A percentile compares a stretch with the other conserved stretches of the same genome.
phyloP scores from a whole-genome alignment of 2,329 filamentous ascomycete genomes.

The Fusarium chuoi region DNA sequence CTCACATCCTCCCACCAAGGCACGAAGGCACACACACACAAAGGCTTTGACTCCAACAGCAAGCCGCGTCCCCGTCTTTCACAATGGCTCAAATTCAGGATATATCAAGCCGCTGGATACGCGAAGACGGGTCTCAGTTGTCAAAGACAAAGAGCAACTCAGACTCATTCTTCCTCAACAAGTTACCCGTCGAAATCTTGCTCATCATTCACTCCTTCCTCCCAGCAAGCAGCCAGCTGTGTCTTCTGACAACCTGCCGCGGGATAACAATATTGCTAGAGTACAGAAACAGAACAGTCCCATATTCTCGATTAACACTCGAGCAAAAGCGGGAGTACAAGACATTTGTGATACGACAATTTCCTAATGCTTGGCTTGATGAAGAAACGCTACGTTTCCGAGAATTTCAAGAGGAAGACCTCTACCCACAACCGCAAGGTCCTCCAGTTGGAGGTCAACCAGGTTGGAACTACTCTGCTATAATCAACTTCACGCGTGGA shows the following conservation, averaged over 20 bases:
- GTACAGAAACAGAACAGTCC: too few species aligned
- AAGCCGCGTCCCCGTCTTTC: not conserved
- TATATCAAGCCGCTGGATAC: accelerated
- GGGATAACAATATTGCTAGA: not conserved
- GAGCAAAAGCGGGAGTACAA: not conserved
- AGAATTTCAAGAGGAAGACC: not conserved
- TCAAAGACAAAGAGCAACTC: not conserved
- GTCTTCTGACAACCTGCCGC: not conserved
- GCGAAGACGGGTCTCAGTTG: too few species aligned
- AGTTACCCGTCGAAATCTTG: not conserved
- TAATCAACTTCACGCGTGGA: not conserved
- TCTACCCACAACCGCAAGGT: not conserved
- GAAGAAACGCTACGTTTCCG: not conserved
- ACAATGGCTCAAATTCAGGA: not conserved
- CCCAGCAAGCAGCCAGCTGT: not conserved
- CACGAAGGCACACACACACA: not conserved
- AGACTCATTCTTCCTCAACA: not conserved
- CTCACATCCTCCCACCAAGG: not conserved
- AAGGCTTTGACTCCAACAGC: not conserved
- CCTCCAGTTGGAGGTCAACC: not conserved
- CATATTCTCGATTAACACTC: accelerated
- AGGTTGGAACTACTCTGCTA: not conserved
- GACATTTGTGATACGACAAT: not conserved
- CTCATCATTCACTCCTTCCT: not conserved
- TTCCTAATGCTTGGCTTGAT: slow-evolving; percentile 3